These are phyloP conservation scores for Cyathus striatus DNA, from an alignment of 768 basidiomycete species.

Conservation along the genomic window DNA sequence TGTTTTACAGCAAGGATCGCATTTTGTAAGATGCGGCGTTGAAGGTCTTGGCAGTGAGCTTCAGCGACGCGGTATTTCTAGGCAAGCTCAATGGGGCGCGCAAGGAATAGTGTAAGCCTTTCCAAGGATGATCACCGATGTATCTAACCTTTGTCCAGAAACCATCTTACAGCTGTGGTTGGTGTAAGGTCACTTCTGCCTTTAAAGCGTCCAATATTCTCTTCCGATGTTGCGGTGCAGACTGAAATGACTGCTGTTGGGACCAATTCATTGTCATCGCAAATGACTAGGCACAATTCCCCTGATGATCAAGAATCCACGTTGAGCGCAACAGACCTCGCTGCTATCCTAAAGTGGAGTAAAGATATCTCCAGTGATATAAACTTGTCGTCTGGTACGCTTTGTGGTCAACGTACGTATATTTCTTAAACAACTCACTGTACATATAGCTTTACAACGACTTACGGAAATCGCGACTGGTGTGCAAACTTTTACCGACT, in stretches of 20 bases:
- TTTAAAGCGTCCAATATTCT: constrained; percentile 50
- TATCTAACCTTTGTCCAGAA: constrained; percentile 23
- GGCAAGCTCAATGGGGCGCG: constrained; percentile 71
- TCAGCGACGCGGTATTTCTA: constrained; percentile 59
- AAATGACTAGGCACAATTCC: constrained; percentile 25
- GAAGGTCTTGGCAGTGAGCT: constrained; percentile 64
- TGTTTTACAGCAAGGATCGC: constrained; percentile 54
- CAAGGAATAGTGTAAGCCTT: constrained; percentile 60
- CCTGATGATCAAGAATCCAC: constrained; percentile 52
- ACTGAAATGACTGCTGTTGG: constrained; percentile 38
- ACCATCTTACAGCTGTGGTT: constrained; percentile 41
- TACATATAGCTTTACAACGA: constrained; percentile 47
- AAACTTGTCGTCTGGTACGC: constrained; percentile 55
- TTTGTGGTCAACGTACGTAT: not conserved
- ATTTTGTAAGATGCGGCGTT: constrained; percentile 61
- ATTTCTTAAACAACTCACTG: not conserved
- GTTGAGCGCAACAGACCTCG: constrained; percentile 56
- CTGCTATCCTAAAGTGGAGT: constrained; percentile 69
- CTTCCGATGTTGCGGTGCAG: constrained; percentile 60
- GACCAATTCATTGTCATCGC: constrained; percentile 18
- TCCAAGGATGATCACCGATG: not conserved
- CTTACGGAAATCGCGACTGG: constrained; percentile 71
- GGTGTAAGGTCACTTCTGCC: constrained; percentile 41
- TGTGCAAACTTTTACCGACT: constrained; percentile 14
- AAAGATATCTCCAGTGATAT: constrained; percentile 74